Percentiles rank a stretch among this genome's conserved stretches.
These are phyloP conservation scores for Exophiala dermatitidis DNA, from an alignment of 2,329 filamentous ascomycete species.

Conservation along the genomic window DNA sequence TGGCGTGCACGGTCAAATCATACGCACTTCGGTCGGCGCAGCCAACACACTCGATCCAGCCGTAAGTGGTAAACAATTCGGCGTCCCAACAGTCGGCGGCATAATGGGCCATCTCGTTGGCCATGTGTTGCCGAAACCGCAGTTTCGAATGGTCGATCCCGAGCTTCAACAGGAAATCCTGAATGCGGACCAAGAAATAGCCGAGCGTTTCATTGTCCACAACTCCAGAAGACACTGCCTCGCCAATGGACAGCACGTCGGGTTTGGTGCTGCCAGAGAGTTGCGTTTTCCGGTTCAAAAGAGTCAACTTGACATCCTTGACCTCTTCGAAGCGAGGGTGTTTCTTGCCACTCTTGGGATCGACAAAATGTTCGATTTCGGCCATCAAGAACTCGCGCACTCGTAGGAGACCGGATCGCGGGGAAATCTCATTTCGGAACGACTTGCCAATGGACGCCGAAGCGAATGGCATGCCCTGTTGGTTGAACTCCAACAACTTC, in stretches of 20 bases:
- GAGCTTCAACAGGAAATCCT: slow-evolving; percentile 80
- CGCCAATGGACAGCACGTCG: slow-evolving; percentile 67
- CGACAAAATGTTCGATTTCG: slow-evolving; percentile 97
- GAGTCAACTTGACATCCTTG: slow-evolving; percentile 70
- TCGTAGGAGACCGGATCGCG: slow-evolving; percentile 78
- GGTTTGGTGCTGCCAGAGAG: slow-evolving; percentile 74
- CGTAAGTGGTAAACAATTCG: slow-evolving; percentile 81
- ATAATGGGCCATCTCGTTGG: slow-evolving; percentile 85
- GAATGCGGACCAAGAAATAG: slow-evolving; percentile 92
- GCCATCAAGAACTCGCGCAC: slow-evolving; percentile 98
- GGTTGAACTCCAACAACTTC: slow-evolving; percentile 94
- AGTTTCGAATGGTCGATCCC: slow-evolving; percentile 83
- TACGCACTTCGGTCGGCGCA: slow-evolving; percentile 95
- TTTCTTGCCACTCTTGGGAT: slow-evolving; percentile 90
- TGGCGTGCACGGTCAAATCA: slow-evolving; percentile 83
- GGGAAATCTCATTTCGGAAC: slow-evolving; percentile 96
- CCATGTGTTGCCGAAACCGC: slow-evolving; percentile 96
- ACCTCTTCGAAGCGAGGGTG: slow-evolving; percentile 82
- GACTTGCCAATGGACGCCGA: slow-evolving; percentile 97
- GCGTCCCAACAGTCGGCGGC: slow-evolving; percentile 97
- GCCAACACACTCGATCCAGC: slow-evolving; percentile 97
- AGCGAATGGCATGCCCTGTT: slow-evolving; percentile 90
- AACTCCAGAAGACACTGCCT: slow-evolving; percentile 72
- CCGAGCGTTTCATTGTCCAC: slow-evolving; percentile 97
- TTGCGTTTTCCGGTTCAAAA: slow-evolving; percentile 80